phyloP scores from a whole-genome alignment of 2,329 filamentous ascomycete genomes.

The Hymenoscyphus salicellus region DNA sequence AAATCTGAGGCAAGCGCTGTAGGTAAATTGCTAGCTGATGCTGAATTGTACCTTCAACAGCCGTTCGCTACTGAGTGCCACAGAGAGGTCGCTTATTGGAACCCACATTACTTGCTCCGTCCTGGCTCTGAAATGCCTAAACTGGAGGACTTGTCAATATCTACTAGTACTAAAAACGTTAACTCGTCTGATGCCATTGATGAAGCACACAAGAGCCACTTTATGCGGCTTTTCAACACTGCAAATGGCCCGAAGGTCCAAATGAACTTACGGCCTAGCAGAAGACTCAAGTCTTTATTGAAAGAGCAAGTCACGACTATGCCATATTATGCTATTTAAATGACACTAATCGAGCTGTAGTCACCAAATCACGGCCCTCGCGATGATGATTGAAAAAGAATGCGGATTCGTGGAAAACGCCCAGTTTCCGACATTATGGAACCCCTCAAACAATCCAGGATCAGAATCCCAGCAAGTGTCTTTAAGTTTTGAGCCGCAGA shows the following conservation, averaged over 20 bases:
- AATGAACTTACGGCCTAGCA: not conserved
- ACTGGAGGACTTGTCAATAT: too few species aligned
- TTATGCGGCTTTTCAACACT: not conserved
- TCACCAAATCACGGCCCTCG: constrained; percentile 34
- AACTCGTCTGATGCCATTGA: not conserved
- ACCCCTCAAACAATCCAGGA: constrained; percentile 12
- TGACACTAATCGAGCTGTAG: not conserved
- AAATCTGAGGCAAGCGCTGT: not conserved
- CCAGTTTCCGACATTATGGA: constrained; percentile 30
- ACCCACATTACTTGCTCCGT: too few species aligned
- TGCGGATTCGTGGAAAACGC: constrained; percentile 18
- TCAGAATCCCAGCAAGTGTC: not conserved
- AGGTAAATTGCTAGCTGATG: not conserved
- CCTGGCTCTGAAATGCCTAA: not conserved
- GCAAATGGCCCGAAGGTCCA: not conserved
- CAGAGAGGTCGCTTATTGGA: not conserved
- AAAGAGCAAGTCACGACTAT: not conserved
- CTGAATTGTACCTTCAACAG: not conserved
- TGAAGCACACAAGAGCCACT: not conserved
- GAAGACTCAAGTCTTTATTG: not conserved
- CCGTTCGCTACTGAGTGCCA: not conserved
- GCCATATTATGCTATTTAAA: not conserved
- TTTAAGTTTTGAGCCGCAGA: too few species aligned
- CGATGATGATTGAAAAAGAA: constrained; percentile 37
- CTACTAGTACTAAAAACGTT: too few species aligned